A percentile compares a stretch with the other conserved stretches of the same genome.
Evolutionary conservation across 2,329 filamentous ascomycete species (phyloP).

Genomic region (Rhexocercosporidium sp.): DNA sequence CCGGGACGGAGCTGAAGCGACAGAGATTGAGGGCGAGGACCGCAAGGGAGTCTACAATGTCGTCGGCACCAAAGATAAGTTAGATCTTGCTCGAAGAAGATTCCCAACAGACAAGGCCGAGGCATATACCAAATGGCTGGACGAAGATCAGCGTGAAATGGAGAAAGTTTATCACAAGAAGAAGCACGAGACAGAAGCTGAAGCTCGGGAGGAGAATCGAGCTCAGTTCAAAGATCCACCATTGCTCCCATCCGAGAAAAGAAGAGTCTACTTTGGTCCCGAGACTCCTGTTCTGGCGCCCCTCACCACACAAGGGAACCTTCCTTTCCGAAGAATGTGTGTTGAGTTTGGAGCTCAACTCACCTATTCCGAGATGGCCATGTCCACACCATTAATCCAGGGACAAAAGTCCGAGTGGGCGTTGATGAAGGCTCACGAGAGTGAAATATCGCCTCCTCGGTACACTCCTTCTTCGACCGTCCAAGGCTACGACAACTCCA

Average conservation of each 20-base stretch:
- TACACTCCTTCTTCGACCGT: slow-evolving; percentile 65
- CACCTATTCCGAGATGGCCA: slow-evolving; percentile 98
- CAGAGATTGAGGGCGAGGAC: slow-evolving; percentile 47
- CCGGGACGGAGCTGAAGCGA: slow-evolving; percentile 37
- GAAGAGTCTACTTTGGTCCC: slow-evolving; percentile 88
- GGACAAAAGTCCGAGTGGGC: slow-evolving; percentile 94
- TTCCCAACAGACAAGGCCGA: slow-evolving; percentile 75
- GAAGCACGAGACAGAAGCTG: slow-evolving; percentile 44
- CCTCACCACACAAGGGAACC: slow-evolving; percentile 93
- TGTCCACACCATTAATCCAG: slow-evolving; percentile 87
- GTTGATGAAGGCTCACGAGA: slow-evolving; percentile 88
- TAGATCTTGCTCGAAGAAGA: slow-evolving; percentile 75
- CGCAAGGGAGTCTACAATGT: slow-evolving; percentile 75
- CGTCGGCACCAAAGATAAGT: slow-evolving; percentile 72
- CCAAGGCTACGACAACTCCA: slow-evolving; percentile 78
- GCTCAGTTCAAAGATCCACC: slow-evolving; percentile 86
- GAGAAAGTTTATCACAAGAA: slow-evolving; percentile 54
- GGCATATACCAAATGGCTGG: slow-evolving; percentile 77
- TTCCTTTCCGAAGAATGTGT: slow-evolving; percentile 91
- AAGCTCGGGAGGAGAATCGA: slow-evolving; percentile 69
- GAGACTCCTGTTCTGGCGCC: slow-evolving; percentile 95
- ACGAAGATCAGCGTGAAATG: slow-evolving; percentile 61
- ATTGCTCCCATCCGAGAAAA: slow-evolving; percentile 90
- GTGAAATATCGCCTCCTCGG: slow-evolving; percentile 75
- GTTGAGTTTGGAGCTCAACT: slow-evolving; percentile 87